Conservation (phyloP, 2,329 filamentous ascomycete genomes). For the Pestalotiopsis sp. region DNA sequence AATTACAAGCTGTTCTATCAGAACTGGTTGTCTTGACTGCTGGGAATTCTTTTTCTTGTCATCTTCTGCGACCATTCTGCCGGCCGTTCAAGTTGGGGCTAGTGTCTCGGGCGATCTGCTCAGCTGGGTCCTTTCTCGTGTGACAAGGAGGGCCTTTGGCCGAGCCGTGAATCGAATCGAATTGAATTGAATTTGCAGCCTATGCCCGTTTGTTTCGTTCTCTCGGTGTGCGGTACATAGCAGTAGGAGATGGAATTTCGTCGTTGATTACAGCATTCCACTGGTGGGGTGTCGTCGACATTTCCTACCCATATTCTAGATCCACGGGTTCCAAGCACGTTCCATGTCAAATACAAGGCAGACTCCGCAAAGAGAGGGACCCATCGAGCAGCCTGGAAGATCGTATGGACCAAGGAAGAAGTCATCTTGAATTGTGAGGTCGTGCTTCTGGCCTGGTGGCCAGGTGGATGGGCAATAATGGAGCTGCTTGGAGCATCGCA, state of each 20-base stretch:
- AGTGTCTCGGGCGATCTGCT: neutral
- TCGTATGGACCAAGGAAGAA: neutral
- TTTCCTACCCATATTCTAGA: neutral
- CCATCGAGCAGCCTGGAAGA: neutral
- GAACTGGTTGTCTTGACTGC: neutral
- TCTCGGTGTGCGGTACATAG: neutral
- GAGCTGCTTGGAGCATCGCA: neutral
- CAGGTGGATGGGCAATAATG: neutral
- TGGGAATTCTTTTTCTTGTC: neutral
- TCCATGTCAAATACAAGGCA: neutral
- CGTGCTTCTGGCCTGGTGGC: neutral
- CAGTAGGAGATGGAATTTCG: neutral
- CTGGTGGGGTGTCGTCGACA: neutral
- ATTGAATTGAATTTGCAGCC: neutral
- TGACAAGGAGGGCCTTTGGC: neutral
- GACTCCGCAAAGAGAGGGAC: neutral
- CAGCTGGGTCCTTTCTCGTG: neutral
- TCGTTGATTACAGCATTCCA: neutral
- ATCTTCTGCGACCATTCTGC: neutral
- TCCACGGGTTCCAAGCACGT: neutral
- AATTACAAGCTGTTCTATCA: neutral
- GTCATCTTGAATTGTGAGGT: neutral
- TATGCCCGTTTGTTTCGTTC: neutral
- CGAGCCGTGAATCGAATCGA: neutral
- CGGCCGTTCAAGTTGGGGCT: neutral